Evolutionary conservation across 805 yeast genomes (phyloP), one percentile per base, ranked within the genome.

Genomic region (Schizosaccharomyces osmophilus): DNA sequence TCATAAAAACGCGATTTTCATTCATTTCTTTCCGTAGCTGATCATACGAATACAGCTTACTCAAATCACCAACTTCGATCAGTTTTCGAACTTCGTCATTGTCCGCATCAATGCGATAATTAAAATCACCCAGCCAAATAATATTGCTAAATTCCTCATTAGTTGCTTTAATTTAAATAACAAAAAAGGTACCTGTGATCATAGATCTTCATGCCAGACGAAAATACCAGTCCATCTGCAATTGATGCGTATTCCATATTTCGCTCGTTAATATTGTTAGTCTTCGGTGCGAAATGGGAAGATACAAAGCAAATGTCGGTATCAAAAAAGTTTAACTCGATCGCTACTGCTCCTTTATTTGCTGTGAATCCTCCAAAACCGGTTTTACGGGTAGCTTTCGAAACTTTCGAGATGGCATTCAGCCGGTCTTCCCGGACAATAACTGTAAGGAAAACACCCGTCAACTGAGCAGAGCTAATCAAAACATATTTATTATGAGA

Each of bases 21-120:
- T 24, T 36, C 61, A 43, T 48, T 15, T 63, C 43, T 31, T 13
- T 41, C 22, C 22, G 32, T 17, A 63, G 63, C 43, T 63, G 65
- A 48, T 63, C 65, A 15, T 17, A 36, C 11, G 51, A 59, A 15
- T 42, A 39, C 13, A 57, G 15, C 42, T 57, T 19, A 22, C 22
- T 19, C n/a, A 57, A 57, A 22, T 57, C 48, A 26, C 45, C 60
- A 17, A 26, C n/a, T 31, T 29, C 39, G 31, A 22, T 24, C 11
- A 57, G 60, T 36, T 57, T 41, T 19, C 42, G 39, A 39, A 17
- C 42, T 9, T 19, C 39, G 31, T 24, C 60, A 17, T 41, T 22
- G 17, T 36, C 48, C 5, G 39, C 26, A 17, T 57, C 42, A 15
- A 57, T 57, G n/a, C 60, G 60, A 36, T 57, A 57, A 57, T 57